phyloP scores from a whole-genome alignment of 2,329 filamentous ascomycete species.

The Calonectria naviculata region DNA sequence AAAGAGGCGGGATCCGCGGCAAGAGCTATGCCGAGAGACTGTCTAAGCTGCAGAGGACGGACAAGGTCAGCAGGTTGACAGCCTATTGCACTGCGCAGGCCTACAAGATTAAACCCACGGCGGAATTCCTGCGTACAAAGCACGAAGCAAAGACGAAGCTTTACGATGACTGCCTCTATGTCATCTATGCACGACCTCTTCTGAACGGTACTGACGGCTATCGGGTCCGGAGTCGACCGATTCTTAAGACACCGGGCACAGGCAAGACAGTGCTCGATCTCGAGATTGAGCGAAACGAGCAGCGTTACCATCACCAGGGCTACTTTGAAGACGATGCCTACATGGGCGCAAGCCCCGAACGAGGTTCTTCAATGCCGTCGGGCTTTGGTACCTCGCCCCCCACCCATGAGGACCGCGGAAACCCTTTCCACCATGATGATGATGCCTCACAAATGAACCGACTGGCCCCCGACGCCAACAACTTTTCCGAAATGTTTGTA shows the following conservation, averaged over 20 bases:
- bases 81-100: slow-evolving; percentile 97
- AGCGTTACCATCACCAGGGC: slow-evolving; percentile 88
- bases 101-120: slow-evolving; percentile 90
- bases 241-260: slow-evolving; percentile 88
- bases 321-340: slow-evolving; percentile 84
- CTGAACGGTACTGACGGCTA: slow-evolving; percentile 89
- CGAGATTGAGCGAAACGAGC: slow-evolving; percentile 94
- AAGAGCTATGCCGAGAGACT: slow-evolving; percentile 96
- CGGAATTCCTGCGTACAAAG: slow-evolving; percentile 86
- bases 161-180: slow-evolving; percentile 97
- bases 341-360: slow-evolving; percentile 46
- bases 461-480: slow-evolving; percentile 76
- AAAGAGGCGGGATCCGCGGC: slow-evolving; percentile 70
- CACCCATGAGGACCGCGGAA: slow-evolving; percentile 41
- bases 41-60: slow-evolving; percentile 86
- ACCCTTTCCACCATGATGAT: slow-evolving; percentile 48
- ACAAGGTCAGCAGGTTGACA: slow-evolving; percentile 90
- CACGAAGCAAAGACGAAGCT: slow-evolving; percentile 95
- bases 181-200: slow-evolving; percentile 91
- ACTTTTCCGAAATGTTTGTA: slow-evolving; percentile 95
- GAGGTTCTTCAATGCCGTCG: slow-evolving; percentile 39
- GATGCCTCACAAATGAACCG: slow-evolving; percentile 65
- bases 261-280: slow-evolving; percentile 94
- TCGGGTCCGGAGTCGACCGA: slow-evolving; percentile 87
- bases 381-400: slow-evolving; percentile 46